Base-by-base conservation (phyloP, 1,139 yeast species). In the Candida gigantensis region DNA sequence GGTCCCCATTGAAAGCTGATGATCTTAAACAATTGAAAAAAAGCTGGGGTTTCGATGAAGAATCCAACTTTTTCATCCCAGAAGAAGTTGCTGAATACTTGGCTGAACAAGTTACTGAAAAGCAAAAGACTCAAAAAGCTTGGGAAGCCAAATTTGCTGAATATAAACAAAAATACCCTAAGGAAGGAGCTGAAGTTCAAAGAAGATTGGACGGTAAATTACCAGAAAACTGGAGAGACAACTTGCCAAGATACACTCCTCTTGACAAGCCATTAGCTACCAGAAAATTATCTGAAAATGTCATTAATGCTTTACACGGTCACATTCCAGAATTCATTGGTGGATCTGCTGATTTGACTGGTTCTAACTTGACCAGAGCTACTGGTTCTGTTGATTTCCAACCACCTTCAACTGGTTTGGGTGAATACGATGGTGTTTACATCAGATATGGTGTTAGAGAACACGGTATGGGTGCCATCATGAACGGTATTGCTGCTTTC, bases 391-490 rank as follows among this genome's bases (percentile, higher is more conserved):
- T 78, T 51, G 97, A 92, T 68, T 92, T 90, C 94, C 97, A 92
- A 77, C 89, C 94, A 44, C 88, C 92, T 40, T 59, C 80, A 43
- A 72, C 90, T 49, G 81, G 81, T 36, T 74, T 88, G 50, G 98
- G 98, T 69, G 80, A 80, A 62, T 90, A 83, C 74, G 50, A 79
- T 44, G 99, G 99, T 64, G 84, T 97, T 65, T 92, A 92, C 75
- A 78, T 92, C 66, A 85, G 97, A 74, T 92, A 85, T 66, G 99
- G 99, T 81, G 97, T 92, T 49, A 87, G 99, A 72, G 99, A 92
- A 75, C 98, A 94, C 72, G 98, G 89, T 68, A 90, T 92, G 97
- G 97, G 97, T 72, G 97, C 97, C 51, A 86, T 92, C 64, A 80
- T 92, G 83, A 92, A 94, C 69, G 99, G 99, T 82, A 85, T 92